These are phyloP conservation scores for barley (Hordeum vulgare) DNA, from an alignment of 176 grass and related monocot genomes.

Conservation along the genomic window MorexV3_pseudomolecules_assembly NC_058518.1:15137213-15137712, in stretches of 20 bases:
- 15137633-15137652: neutral
- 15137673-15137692: neutral
- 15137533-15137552: neutral
- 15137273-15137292: neutral
- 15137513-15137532: neutral
- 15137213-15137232: neutral
- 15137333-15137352: neutral
- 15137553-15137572: conserved; percentile 37
- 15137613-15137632: conserved; percentile 27
- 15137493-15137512: too few relatives aligned
- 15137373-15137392: neutral
- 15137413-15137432: too few relatives aligned
- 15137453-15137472: too few relatives aligned
- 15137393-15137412: neutral
- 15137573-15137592: conserved; percentile 24
- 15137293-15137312: neutral
- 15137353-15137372: neutral
- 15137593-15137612: conserved; percentile 42
- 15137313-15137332: neutral
- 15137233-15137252: neutral
- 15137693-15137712: neutral
- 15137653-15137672: neutral
- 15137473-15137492: too few relatives aligned
- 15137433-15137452: too few relatives aligned
- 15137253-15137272: neutral